phyloP scores from a whole-genome alignment of 2,329 filamentous ascomycete genomes.

The Aspergillus aculeatinus region DNA sequence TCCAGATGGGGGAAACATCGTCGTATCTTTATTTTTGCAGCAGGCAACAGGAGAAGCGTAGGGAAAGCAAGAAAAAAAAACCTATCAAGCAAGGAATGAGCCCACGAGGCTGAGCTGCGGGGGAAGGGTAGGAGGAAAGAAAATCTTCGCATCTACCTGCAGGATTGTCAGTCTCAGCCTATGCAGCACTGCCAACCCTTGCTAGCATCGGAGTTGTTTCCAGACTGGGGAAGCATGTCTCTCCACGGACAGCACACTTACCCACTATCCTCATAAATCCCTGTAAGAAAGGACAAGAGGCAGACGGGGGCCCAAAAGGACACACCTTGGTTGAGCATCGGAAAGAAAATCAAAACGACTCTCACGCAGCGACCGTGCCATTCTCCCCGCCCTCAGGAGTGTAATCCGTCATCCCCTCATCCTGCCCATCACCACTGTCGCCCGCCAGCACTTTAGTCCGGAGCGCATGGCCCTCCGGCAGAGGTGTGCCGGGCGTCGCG shows the following conservation, averaged over 20 bases:
- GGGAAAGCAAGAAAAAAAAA: neutral
- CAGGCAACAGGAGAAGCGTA: neutral
- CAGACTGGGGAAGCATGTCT: neutral
- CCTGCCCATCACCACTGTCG: constrained; percentile 31
- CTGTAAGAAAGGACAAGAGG: neutral
- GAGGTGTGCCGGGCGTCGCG: constrained; percentile 71
- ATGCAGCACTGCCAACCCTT: neutral
- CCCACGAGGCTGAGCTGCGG: neutral
- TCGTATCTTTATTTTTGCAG: neutral
- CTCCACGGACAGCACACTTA: neutral
- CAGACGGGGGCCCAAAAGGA: neutral
- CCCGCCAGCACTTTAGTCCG: constrained; percentile 66
- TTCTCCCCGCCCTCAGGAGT: constrained; percentile 24
- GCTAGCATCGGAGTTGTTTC: neutral
- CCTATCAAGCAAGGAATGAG: neutral
- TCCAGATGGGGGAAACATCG: neutral
- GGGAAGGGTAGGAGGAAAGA: neutral
- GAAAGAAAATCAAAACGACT: neutral
- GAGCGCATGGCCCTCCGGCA: constrained; percentile 58
- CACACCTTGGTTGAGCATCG: neutral
- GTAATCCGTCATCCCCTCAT: constrained; percentile 39
- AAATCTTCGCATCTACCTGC: neutral
- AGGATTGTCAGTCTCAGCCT: neutral
- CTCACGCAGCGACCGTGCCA: constrained; percentile 17
- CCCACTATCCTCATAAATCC: neutral